Base-by-base conservation (phyloP, 495 filamentous ascomycete genomes). In the Parathielavia appendiculata region DNA sequence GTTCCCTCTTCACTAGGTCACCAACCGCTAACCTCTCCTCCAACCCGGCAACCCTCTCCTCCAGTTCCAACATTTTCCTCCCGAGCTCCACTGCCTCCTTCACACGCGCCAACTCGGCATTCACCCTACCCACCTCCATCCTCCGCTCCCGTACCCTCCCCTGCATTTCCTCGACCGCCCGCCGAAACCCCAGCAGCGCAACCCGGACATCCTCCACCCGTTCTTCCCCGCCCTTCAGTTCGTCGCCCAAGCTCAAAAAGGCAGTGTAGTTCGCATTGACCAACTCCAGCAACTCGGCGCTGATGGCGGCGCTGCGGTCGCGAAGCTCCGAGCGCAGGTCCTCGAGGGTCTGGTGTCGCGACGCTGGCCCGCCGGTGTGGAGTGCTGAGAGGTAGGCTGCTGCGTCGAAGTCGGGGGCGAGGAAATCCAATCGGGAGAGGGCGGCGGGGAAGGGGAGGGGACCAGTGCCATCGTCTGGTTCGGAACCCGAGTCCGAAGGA, bases 251-350 rank as follows among this genome's bases (percentile, higher is more conserved):
- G 6, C 83, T 84, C 2, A 99, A 69, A 63, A 97, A 97, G 62
- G 92, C 89, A 41, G 87, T 83, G 69, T 97, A 97, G 70, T 97
- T 92, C 34, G 86, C 79, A 67, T 97, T 97, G 59, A 99, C 92
- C 1, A 97, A 81, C 69, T 96, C 92, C 5, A 97, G 78, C 10
- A 99, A 76, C 69, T 99, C 92, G 55, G 85, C 84, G 59, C 82
- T 85, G 49, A 97, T 81, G 17, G 84, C 76, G 60, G 87, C 81
- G 56, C 83, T 85, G 23, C 93, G 80, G 45, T 86, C 78, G 16
- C 91, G 84, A 5, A 99, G 78, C 63, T 99, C 95, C 30, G 84
- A 71, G 16, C 92, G 88, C 17, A 99, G 78, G 70, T 99, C 95
- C 70, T 96, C 92, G 48, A 99, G 88, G 3, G 90, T 96, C 69